Evolutionary conservation across 306 rosid species (phyloP), one percentile per base, ranked within the genome.

Genomic region (Parietaria judaica): DNA sequence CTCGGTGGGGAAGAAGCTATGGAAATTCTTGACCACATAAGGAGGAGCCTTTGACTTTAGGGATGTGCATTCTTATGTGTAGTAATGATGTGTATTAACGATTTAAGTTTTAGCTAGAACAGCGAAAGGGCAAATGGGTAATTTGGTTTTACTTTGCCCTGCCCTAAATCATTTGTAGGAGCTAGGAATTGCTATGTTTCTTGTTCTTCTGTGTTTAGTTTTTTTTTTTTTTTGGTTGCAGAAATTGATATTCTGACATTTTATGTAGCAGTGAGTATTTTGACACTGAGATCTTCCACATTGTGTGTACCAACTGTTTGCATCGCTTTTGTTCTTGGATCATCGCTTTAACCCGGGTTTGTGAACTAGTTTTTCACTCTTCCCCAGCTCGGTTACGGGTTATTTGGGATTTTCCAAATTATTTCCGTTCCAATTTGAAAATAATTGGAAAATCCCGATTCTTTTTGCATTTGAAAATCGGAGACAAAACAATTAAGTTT

Each of bases 11-110:
- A 88, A 92, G 83, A 92, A 85, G 78, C 82, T 88, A 1, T 92
- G 95, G 98, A 86, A 71, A 38, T 92, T 92, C 63, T 34, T 92
- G 11, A 92, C 96, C 50, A 88, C 98, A 64, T 92, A 73, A 72
- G 70, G 58, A 43, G 15, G 41, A 56, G 67, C 66, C 65, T 64
- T 71, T 70, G 65, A 72, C 79, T 62, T 63, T 43, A 49, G 53
- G 53, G 54, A 16, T 79, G 80, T 87, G 71, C 72, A 38, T 56
- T 53, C 66, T 73, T 65, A 78, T 75, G 82, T 75, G 70, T 76
- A 76, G 82, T 49, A 50, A 56, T 67, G 71, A 23, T 79, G 71
- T 79, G 84, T 66, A 83, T 83, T 70, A 76, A 71, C 82, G 69
- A 73, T 63, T 83, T 45, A 64, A 75, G 58, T 64, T 49, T 66